phyloP scores from a whole-genome alignment of 2,329 filamentous ascomycete genomes.

The Sporothrix inflata region DNA sequence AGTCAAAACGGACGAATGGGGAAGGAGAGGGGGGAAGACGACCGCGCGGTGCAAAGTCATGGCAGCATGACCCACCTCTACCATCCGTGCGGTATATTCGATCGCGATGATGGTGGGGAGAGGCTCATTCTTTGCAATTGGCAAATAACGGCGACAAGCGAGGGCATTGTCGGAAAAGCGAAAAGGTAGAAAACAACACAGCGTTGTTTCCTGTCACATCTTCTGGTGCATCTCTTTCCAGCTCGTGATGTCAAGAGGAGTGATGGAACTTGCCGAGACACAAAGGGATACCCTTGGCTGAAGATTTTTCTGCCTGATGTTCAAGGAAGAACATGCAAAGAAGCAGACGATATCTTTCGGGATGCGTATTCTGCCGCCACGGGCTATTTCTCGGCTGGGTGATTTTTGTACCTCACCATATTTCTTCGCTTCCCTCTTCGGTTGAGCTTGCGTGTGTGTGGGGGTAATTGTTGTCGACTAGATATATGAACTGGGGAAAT shows the following conservation, averaged over 20 bases:
- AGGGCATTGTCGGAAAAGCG: neutral
- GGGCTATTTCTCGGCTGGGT: conserved; percentile 16
- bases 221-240: neutral
- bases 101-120: neutral
- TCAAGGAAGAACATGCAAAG: no score
- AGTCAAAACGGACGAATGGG: neutral
- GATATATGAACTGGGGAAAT: neutral
- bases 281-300: no score
- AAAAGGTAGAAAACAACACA: neutral
- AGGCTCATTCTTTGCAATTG: neutral
- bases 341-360: neutral
- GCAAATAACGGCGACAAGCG: neutral
- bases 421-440: neutral
- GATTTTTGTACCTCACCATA: conserved; percentile 5
- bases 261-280: neutral
- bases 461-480: neutral
- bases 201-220: no score
- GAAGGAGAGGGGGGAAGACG: neutral
- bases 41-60: neutral
- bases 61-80: neutral
- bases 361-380: conserved; percentile 27
- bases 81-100: neutral
- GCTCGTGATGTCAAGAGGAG: neutral
- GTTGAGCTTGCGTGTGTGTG: neutral
- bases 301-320: no score